Conservation (phyloP, 208 protist genomes). For the Trypanosoma cruzi region DNA sequence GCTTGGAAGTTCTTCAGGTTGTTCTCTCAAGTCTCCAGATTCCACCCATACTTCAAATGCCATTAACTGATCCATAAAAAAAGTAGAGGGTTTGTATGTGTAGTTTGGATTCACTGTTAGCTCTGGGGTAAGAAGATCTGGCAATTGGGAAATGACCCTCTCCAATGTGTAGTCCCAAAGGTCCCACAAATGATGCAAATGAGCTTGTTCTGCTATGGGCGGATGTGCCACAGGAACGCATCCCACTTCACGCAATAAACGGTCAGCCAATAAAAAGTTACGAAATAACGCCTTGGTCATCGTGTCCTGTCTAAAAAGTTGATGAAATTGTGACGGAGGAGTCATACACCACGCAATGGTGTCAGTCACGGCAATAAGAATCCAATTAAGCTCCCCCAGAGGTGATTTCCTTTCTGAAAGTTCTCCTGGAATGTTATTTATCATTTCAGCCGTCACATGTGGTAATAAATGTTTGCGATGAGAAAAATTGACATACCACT, state of each 20-base stretch:
- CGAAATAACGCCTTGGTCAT: conserved; percentile 96
- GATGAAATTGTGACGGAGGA: conserved; percentile 92
- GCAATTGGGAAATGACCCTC: conserved; percentile 92
- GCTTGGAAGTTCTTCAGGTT: conserved; percentile 97
- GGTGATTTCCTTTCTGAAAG: conserved; percentile 88
- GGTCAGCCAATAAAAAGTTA: conserved; percentile 98
- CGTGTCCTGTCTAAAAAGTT: conserved; percentile 96
- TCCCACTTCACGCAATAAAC: conserved; percentile 94
- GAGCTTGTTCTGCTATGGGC: conserved; percentile 90
- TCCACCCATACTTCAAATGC: conserved; percentile 99
- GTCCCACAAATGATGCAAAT: conserved; percentile 96
- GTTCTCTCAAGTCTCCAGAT: conserved; percentile 85
- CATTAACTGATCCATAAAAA: conserved; percentile 98
- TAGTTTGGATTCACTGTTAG: conserved; percentile 33
- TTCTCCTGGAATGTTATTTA: conserved; percentile 74
- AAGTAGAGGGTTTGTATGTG: conserved; percentile 88
- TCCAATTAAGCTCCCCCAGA: conserved; percentile 98
- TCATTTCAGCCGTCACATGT: conserved; percentile 86
- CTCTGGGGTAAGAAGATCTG: conserved; percentile 55
- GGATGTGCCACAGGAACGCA: conserved; percentile 97
- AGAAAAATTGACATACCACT: conserved; percentile 92
- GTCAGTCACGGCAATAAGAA: conserved; percentile 99
- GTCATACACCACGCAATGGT: conserved; percentile 98
- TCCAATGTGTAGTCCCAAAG: conserved; percentile 96
- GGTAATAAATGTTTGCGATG: conserved; percentile 82